Conservation (phyloP, 208 protist species). For the Porcisia deanei region DNA sequence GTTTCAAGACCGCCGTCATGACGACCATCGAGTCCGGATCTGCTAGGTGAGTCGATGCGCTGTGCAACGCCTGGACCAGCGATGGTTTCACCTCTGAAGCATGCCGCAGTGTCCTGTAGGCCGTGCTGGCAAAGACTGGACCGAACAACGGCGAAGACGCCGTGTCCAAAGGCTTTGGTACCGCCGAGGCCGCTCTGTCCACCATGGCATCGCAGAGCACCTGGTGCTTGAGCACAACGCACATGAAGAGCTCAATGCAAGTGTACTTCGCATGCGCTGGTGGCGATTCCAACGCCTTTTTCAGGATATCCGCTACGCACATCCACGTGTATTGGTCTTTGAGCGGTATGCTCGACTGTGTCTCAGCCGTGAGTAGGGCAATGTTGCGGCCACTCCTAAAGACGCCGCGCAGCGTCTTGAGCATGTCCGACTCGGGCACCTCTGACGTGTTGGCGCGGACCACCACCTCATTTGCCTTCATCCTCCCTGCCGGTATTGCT, state of each 20-base stretch:
- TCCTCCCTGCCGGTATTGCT: conserved; percentile 9
- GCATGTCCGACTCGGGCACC: conserved; percentile 27
- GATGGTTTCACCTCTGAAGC: conserved; percentile 18
- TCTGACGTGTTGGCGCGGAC: conserved; percentile 8
- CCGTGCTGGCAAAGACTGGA: conserved; percentile 30
- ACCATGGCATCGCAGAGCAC: conserved; percentile 54
- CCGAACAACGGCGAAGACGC: conserved; percentile 62
- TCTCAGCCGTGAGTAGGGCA: conserved; percentile 48
- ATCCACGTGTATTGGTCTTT: conserved; percentile 52
- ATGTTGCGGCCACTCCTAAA: conserved; percentile 38
- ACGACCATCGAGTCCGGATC: conserved; percentile 39
- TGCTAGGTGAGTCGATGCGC: conserved; percentile 17
- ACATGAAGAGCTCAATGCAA: conserved; percentile 52
- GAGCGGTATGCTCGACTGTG: conserved; percentile 23
- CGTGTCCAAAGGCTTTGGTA: conserved; percentile 32
- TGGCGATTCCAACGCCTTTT: conserved; percentile 20
- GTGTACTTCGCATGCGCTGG: conserved; percentile 16
- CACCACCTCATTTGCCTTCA: conserved; percentile 34
- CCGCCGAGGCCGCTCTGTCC: conserved; percentile 4
- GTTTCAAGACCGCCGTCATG: conserved; percentile 50
- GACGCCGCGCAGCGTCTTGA: conserved; percentile 25
- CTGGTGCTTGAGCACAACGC: conserved; percentile 45
- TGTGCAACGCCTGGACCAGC: conserved; percentile 31
- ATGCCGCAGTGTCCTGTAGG: conserved; percentile 18
- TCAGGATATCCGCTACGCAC: conserved; percentile 30